Base-by-base conservation (phyloP, 495 filamentous ascomycete genomes). In the Penicillium crystallinum region DNA sequence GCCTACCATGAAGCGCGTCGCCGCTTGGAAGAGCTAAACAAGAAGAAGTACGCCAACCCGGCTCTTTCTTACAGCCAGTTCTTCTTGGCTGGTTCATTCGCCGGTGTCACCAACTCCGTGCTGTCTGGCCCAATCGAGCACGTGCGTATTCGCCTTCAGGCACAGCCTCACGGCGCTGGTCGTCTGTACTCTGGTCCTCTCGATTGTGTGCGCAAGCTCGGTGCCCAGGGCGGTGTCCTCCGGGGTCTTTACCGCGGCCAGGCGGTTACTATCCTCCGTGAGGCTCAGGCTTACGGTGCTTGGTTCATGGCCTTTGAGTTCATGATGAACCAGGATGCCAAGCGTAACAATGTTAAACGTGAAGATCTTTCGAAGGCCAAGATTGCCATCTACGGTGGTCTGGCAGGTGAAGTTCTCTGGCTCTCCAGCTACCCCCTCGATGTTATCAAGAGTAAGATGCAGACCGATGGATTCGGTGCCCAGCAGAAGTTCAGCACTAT, bases 381-480 rank as follows among this genome's bases (percentile, higher is more conserved):
- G 72, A 81, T 98, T 37, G 95, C 93, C 15, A 74, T 88, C 8
- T 97, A 97, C 65, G 93, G 93, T 57, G 93, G 93, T 36, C 66
- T 97, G 47, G 93, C 93, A 1, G 93, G 93, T 54, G 93, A 98
- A 78, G 88, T 83, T 19, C 77, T 98, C 36, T 98, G 93, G 93
- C 66, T 98, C 55, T 78, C 77, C 34, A 93, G 88, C 62, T 98
- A 98, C 68, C 93, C 93, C 19, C 85, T 98, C 50, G 93, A 98
- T 70, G 93, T 97, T 23, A 73, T 98, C 66, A 98, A 98, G 87
- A 95, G 89, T 71, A 97, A 95, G 82, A 95, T 97, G 92, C 93
- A 98, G 80, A 95, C 83, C 55, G 93, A 98, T 75, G 91, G 89
- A 18, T 90, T 97, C 63, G 82, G 82, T 19, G 78, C 78, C 1